A percentile compares a stretch with the other conserved stretches of the same genome.
Evolutionary conservation across 2,329 filamentous ascomycete species (phyloP).

Genomic region (Curvularia hawaiiensis): DNA sequence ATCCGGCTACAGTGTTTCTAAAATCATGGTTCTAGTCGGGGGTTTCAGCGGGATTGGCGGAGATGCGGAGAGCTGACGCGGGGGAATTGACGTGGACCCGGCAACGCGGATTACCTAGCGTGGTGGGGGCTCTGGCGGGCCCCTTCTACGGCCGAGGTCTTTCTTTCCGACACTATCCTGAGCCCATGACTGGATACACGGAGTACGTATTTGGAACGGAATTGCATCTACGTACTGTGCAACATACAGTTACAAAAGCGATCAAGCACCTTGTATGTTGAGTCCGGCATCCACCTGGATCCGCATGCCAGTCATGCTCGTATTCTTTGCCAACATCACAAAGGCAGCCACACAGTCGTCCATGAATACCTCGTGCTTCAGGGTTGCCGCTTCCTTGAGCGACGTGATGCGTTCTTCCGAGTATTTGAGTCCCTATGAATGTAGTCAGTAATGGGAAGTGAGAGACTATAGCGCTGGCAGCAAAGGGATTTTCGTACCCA

Average conservation of each 20-base stretch:
- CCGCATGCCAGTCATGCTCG: constrained; percentile 55
- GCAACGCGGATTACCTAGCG: constrained; percentile 6
- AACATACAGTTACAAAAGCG: background rate
- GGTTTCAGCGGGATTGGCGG: constrained; percentile 8
- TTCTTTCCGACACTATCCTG: constrained; percentile 2
- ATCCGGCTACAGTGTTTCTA: constrained; percentile 3
- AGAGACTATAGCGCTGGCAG: background rate
- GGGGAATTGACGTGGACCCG: constrained; percentile 10
- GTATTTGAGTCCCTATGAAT: constrained; percentile 59
- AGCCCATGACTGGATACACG: background rate
- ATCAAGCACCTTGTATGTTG: constrained; percentile 36
- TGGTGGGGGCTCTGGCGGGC: background rate
- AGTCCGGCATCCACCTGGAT: constrained; percentile 49
- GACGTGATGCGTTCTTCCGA: constrained; percentile 61
- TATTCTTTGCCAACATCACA: constrained; percentile 60
- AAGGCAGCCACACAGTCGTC: constrained; percentile 62
- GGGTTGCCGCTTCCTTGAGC: constrained; percentile 60
- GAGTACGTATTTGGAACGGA: background rate
- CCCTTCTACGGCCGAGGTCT: constrained; percentile 13
- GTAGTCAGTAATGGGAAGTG: background rate
- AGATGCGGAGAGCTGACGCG: constrained; percentile 15
- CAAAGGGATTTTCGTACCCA: constrained; percentile 31
- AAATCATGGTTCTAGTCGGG: constrained; percentile 12
- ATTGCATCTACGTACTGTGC: background rate
- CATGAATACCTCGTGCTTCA: constrained; percentile 63